Percentiles rank a stretch among this genome's conserved stretches.
Evolutionary conservation across 2,329 filamentous ascomycete species (phyloP).

Genomic region (Pseudophaeomoniella oleicola): DNA sequence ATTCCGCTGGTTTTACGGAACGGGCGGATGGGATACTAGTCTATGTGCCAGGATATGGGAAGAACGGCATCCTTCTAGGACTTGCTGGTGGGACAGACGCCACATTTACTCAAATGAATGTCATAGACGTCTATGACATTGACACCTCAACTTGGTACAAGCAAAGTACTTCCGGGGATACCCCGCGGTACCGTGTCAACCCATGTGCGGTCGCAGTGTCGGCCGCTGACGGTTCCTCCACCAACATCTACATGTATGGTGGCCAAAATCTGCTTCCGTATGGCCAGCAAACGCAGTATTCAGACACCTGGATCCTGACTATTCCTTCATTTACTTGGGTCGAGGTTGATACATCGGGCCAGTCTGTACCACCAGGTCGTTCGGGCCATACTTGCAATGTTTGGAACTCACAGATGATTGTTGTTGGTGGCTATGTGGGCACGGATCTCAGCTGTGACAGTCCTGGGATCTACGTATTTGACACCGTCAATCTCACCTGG

Average conservation of each 20-base stretch:
- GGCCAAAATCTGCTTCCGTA: constrained; percentile 58
- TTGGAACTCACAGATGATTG: constrained; percentile 69
- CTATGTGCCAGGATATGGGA: constrained; percentile 63
- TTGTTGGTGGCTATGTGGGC: constrained; percentile 57
- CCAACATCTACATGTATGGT: constrained; percentile 66
- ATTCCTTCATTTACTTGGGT: constrained; percentile 73
- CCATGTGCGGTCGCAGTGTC: constrained; percentile 61
- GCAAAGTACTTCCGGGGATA: constrained; percentile 48
- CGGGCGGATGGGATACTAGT: constrained; percentile 59
- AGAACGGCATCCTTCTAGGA: constrained; percentile 60
- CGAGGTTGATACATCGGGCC: constrained; percentile 38
- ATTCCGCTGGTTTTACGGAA: constrained; percentile 52
- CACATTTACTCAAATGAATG: constrained; percentile 55
- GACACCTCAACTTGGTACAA: constrained; percentile 57
- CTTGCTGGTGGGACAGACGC: constrained; percentile 58
- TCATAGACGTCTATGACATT: constrained; percentile 70
- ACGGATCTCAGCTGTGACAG: constrained; percentile 47
- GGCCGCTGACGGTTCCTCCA: constrained; percentile 57
- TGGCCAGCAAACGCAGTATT: constrained; percentile 44
- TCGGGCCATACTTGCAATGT: constrained; percentile 63
- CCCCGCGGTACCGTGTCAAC: constrained; percentile 46
- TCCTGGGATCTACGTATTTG: constrained; percentile 62
- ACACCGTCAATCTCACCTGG: constrained; percentile 57
- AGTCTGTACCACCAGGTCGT: constrained; percentile 40
- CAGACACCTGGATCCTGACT: constrained; percentile 67